Conservation (phyloP, 345 rosid species). For the Citrus cavaleriei region DNA sequence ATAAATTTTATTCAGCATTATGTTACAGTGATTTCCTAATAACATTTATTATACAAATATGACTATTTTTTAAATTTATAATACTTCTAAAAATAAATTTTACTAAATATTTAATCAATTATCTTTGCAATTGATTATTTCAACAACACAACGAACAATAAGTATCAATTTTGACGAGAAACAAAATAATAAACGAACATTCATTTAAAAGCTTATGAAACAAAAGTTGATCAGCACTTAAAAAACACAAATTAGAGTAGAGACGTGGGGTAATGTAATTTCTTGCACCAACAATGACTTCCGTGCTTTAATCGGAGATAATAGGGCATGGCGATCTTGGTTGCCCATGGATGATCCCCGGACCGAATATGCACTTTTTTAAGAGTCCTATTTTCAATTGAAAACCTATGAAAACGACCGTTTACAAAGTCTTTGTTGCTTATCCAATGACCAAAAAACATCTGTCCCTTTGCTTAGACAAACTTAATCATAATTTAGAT, state of each 20-base stretch:
- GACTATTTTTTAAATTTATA: accelerated
- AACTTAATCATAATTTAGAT: neutral
- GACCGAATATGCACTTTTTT: neutral
- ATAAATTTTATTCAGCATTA: no score
- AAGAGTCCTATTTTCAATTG: neutral
- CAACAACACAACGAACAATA: accelerated
- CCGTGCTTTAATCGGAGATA: no score
- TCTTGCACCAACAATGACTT: neutral
- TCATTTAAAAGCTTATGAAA: neutral
- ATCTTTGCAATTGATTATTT: accelerated
- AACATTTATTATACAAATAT: no score
- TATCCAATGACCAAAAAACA: neutral
- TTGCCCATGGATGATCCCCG: neutral
- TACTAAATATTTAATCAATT: no score
- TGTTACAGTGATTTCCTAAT: accelerated
- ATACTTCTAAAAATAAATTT: no score
- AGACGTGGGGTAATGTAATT: neutral
- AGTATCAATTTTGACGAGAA: neutral
- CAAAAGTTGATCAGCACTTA: neutral
- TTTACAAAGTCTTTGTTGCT: neutral
- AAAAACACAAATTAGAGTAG: neutral
- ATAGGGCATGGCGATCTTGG: neutral
- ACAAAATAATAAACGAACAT: neutral
- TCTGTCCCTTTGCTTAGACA: neutral
- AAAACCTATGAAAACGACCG: no score